These are phyloP conservation scores for Aspergillus brasiliensis DNA, from an alignment of 2,329 filamentous ascomycete species.

Conservation along the genomic window DNA sequence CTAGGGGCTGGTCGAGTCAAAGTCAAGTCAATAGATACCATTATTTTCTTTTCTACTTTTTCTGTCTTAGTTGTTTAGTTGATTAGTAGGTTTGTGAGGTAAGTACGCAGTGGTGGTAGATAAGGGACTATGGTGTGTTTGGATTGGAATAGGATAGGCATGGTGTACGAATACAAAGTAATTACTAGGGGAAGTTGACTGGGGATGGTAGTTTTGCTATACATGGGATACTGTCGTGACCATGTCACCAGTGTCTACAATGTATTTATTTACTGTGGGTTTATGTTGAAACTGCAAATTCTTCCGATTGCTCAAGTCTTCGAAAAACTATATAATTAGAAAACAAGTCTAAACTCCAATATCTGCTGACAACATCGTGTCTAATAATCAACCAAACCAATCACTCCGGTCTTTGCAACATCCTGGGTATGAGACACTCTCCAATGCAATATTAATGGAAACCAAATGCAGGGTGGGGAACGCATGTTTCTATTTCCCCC, in stretches of 20 bases:
- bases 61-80: background rate
- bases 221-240: too few species aligned
- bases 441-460: conserved; percentile 13
- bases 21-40: conserved; percentile 16
- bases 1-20: background rate
- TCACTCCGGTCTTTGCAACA: conserved; percentile 7
- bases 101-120: too few species aligned
- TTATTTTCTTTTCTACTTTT: background rate
- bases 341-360: background rate
- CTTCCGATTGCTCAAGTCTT: background rate
- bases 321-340: background rate
- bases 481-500: background rate
- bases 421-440: conserved; percentile 25
- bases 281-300: background rate
- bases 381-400: background rate
- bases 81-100: background rate
- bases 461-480: conserved; percentile 7
- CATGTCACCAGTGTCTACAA: too few species aligned
- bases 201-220: too few species aligned
- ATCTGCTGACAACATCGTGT: background rate
- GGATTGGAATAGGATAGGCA: too few species aligned
- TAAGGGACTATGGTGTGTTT: too few species aligned
- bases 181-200: too few species aligned
- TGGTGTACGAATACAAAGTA: too few species aligned
- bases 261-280: background rate